These are phyloP conservation scores for Elsinoe ampelina DNA, from an alignment of 2,329 filamentous ascomycete genomes.

Conservation along the genomic window DNA sequence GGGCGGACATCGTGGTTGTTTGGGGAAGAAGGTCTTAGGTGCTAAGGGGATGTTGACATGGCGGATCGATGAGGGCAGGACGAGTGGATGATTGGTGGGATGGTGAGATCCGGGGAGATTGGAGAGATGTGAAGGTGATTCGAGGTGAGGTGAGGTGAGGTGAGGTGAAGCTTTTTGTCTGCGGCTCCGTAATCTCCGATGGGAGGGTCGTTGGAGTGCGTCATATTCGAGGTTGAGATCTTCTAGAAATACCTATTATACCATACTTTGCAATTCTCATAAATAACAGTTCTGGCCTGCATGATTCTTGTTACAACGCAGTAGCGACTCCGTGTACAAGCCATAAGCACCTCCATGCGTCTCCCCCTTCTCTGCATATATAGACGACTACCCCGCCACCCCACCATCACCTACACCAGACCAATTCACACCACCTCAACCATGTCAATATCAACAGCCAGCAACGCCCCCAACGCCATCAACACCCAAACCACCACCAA, in stretches of 20 bases:
- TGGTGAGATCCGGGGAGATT: background rate
- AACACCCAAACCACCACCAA: conserved; percentile 1
- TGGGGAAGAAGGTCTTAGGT: background rate
- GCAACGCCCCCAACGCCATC: background rate
- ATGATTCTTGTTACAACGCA: background rate
- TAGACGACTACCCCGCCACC: conserved; percentile 2
- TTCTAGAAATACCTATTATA: background rate
- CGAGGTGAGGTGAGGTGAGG: background rate
- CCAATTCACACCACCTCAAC: background rate
- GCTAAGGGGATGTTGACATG: background rate
- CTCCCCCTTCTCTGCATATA: background rate
- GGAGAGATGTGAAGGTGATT: background rate
- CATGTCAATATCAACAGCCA: background rate
- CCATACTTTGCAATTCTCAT: background rate
- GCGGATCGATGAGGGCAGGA: background rate
- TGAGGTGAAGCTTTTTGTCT: background rate
- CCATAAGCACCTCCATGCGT: background rate
- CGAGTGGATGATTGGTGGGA: background rate
- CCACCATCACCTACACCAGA: background rate
- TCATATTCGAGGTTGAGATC: conserved; percentile 8
- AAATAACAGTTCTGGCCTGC: background rate
- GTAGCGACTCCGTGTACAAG: background rate
- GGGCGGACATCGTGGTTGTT: background rate
- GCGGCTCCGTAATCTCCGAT: conserved; percentile 4
- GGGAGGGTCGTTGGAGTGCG: background rate